Conservation (phyloP, 2,329 filamentous ascomycete species). For the Ramichloridium luteum region DNA sequence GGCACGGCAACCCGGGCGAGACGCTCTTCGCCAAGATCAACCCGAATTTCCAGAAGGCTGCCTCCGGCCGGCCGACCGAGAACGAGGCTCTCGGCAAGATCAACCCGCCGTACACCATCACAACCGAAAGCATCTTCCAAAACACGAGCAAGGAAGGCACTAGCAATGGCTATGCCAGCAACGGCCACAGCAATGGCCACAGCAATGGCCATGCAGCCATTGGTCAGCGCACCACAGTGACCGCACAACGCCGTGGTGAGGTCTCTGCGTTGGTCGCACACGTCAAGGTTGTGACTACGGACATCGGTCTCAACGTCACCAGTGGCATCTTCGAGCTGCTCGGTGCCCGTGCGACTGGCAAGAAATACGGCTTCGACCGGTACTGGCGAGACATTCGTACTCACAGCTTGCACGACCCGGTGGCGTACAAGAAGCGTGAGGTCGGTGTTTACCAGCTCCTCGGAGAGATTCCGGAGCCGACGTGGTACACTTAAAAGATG, state of each 20-base stretch:
- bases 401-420: conserved; percentile 54
- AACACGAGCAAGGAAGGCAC: conserved; percentile 5
- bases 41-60: conserved; percentile 9
- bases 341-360: conserved; percentile 45
- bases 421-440: conserved; percentile 55
- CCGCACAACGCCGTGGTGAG: conserved; percentile 44
- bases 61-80: conserved; percentile 14
- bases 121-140: conserved; percentile 12
- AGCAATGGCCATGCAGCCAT: conserved; percentile 7
- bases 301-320: conserved; percentile 47
- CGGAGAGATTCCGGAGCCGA: conserved; percentile 44
- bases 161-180: conserved; percentile 2
- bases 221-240: conserved; percentile 31
- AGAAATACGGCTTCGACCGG: conserved; percentile 48
- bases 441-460: conserved; percentile 46
- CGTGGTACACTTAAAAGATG: conserved; percentile 46
- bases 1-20: neutral
- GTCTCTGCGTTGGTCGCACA: conserved; percentile 51
- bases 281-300: conserved; percentile 50
- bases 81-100: conserved; percentile 7
- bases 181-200: conserved; percentile 13
- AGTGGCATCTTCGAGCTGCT: conserved; percentile 53
- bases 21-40: conserved; percentile 9
- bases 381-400: conserved; percentile 57
- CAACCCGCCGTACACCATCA: conserved; percentile 13